These are phyloP conservation scores for Pleurotus citrinopileatus DNA, from an alignment of 768 basidiomycete species.

Conservation along the genomic window DNA sequence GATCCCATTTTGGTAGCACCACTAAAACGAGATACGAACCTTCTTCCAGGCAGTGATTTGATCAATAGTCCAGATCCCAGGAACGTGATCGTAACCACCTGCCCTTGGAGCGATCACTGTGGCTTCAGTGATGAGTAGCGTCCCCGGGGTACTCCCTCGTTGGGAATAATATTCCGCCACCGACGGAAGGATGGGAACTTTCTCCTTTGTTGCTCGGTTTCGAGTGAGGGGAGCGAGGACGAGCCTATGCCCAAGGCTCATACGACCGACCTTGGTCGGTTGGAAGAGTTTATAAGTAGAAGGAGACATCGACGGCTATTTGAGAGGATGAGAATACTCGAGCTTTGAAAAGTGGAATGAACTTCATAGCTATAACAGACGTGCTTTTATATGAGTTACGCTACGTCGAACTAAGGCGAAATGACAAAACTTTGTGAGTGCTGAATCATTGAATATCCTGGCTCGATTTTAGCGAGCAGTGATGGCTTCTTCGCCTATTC, in stretches of 20 bases:
- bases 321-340: no score
- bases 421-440: no score
- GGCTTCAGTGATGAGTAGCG: slow-evolving; percentile 32
- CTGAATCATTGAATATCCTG: no score
- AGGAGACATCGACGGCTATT: neutral
- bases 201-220: slow-evolving; percentile 23
- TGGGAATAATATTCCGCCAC: slow-evolving; percentile 19
- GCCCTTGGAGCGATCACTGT: slow-evolving; percentile 26
- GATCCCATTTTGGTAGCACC: neutral
- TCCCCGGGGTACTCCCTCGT: slow-evolving; percentile 18
- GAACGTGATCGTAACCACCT: slow-evolving; percentile 26
- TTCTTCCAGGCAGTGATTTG: slow-evolving; percentile 43
- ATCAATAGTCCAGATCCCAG: slow-evolving; percentile 35
- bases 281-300: slow-evolving; percentile 26
- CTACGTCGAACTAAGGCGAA: no score
- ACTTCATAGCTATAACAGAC: no score
- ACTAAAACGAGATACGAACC: slow-evolving; percentile 14
- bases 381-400: no score
- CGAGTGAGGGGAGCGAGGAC: slow-evolving; percentile 45
- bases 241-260: slow-evolving; percentile 36
- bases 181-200: slow-evolving; percentile 26
- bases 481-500: no score
- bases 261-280: slow-evolving; percentile 30
- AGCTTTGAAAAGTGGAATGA: no score
- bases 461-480: no score